Percentiles rank a stretch among this genome's conserved stretches.
Evolutionary conservation across 2,329 filamentous ascomycete species (phyloP).

Genomic region (Boeremia lycopersici): DNA sequence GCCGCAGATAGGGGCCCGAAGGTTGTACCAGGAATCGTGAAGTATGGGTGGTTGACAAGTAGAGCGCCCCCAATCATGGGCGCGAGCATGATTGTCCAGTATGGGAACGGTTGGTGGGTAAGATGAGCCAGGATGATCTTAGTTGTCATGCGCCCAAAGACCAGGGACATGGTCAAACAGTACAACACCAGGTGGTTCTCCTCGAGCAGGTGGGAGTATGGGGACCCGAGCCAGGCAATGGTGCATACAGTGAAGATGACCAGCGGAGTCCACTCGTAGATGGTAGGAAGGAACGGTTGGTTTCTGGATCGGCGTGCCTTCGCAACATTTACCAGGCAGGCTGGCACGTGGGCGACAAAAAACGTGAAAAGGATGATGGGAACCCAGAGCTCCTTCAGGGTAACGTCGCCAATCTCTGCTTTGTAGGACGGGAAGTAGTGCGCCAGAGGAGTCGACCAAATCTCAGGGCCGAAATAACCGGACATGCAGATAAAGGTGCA

Average conservation of each 20-base stretch:
- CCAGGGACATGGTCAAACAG: slow-evolving; percentile 92
- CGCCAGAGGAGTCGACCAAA: slow-evolving; percentile 80
- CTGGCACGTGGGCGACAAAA: slow-evolving; percentile 73
- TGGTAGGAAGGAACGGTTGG: slow-evolving; percentile 78
- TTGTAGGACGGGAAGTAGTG: slow-evolving; percentile 52
- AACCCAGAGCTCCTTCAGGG: slow-evolving; percentile 89
- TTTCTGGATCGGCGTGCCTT: slow-evolving; percentile 73
- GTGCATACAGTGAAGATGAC: slow-evolving; percentile 76
- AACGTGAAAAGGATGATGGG: slow-evolving; percentile 57
- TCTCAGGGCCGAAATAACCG: slow-evolving; percentile 83
- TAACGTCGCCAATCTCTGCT: slow-evolving; percentile 70
- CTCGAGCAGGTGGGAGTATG: slow-evolving; percentile 77
- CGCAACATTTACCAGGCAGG: slow-evolving; percentile 86
- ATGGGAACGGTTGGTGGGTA: slow-evolving; percentile 91
- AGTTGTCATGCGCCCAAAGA: slow-evolving; percentile 97
- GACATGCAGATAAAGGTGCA: slow-evolving; percentile 84
- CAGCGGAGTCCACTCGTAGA: slow-evolving; percentile 95
- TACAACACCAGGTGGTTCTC: slow-evolving; percentile 92
- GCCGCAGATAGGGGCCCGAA: slow-evolving; percentile 67
- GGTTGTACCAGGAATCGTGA: slow-evolving; percentile 52
- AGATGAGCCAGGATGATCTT: slow-evolving; percentile 98
- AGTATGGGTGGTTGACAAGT: slow-evolving; percentile 78
- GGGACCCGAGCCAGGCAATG: slow-evolving; percentile 85
- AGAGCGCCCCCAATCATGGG: slow-evolving; percentile 86
- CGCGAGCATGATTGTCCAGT: slow-evolving; percentile 90